Evolutionary conservation across 805 yeast species (phyloP).

Genomic region (Wickerhamomyces mucosus): DNA sequence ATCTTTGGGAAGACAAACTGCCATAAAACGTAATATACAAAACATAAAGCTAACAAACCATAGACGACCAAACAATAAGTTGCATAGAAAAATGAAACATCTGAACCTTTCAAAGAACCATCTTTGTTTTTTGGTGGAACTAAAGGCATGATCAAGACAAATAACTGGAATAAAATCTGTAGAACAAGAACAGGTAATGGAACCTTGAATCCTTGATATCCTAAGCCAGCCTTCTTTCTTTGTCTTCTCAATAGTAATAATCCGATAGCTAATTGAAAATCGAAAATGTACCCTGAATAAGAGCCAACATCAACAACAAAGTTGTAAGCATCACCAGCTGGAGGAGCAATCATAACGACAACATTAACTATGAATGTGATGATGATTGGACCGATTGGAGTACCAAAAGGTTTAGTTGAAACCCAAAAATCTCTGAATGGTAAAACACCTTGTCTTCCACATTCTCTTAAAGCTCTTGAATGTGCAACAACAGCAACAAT

Average conservation of each 20-base stretch:
- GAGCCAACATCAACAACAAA: conserved; percentile 61
- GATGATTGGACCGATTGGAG: conserved; percentile 51
- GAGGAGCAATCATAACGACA: conserved; percentile 63
- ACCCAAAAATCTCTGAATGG: conserved; percentile 37
- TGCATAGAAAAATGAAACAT: conserved; percentile 58
- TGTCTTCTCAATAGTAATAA: conserved; percentile 46
- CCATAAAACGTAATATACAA: conserved; percentile 57
- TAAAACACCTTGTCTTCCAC: conserved; percentile 41
- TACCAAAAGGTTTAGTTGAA: conserved; percentile 32
- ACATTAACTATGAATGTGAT: conserved; percentile 67
- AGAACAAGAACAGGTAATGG: conserved; percentile 47
- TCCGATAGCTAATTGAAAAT: conserved; percentile 51
- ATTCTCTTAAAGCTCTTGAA: conserved; percentile 39
- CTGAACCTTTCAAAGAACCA: conserved; percentile 45
- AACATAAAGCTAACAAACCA: conserved; percentile 56
- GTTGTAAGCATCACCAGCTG: conserved; percentile 82
- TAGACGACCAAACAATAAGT: conserved; percentile 66
- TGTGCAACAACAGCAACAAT: conserved; percentile 39
- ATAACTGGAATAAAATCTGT: conserved; percentile 52
- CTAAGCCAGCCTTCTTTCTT: conserved; percentile 34
- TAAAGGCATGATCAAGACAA: conserved; percentile 64
- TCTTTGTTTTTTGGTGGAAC: conserved; percentile 55
- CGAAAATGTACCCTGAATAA: conserved; percentile 67
- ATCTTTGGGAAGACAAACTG: conserved; percentile 41
- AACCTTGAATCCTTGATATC: conserved; percentile 57